Evolutionary conservation across 2,329 filamentous ascomycete genomes (phyloP), one percentile per base, ranked within the genome.

Genomic region (Bipolaris sorokiniana): DNA sequence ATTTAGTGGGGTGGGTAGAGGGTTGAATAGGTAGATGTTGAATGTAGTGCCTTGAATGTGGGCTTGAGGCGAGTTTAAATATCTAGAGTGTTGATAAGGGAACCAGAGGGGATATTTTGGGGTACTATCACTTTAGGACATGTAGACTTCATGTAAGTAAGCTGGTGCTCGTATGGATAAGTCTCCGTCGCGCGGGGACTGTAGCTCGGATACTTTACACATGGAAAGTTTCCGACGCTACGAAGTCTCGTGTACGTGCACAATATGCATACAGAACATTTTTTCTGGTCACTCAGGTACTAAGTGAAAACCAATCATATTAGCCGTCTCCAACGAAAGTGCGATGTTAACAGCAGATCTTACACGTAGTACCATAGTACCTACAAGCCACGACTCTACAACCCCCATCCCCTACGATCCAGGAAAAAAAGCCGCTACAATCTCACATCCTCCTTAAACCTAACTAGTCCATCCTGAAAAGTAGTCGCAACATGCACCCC

Each of bases 401-500:
- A 31, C 10, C 28, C 26, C 7, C 26, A 26, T 26, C 26, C 26
- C 26, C 38, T 13, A n/a, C 15, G 20, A 15, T 23, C 0, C 2
- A 18, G 7, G n/a, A n/a, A 6, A 7, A 18, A 18, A 46, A 31
- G 6, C 5, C n/a, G 2, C n/a, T 33, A 33, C 10, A 46, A 15
- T 10, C 9, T 33, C 4, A 13, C 28, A 13, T 4, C 16, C 13
- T 33, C n/a, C 5, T 31, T 46, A 36, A 75, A 69, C 31, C 69
- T 59, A 10, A 74, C 55, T 44, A 75, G 18, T 2, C 72, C 73
- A 61, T 76, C 73, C 34, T 76, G 73, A 16, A 71, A 68, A 11
- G 67, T 74, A 18, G 63, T 74, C 9, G 73, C 73, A 48, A 75
- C 58, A 56, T 75, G 73, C 23, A 65, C 56, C 7, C 71, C 72